Evolutionary conservation across 2,329 filamentous ascomycete genomes (phyloP), one percentile per base, ranked within the genome.

Genomic region (Botrytis elliptica): DNA sequence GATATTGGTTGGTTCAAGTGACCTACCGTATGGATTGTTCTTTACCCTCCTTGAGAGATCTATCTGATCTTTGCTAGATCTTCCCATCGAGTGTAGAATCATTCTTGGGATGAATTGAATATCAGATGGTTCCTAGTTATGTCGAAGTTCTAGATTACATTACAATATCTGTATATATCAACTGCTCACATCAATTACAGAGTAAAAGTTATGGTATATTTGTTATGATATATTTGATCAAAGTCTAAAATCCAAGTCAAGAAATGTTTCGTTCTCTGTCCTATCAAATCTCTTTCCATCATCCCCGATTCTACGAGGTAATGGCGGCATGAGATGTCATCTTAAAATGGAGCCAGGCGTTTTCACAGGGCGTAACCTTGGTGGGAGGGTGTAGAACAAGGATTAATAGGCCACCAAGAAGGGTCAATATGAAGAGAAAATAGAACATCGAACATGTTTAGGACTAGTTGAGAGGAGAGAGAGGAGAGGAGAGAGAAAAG

Each of bases 281-380:
- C 33, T 62, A 62, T 62, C 59, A 38, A 1, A 38, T 7, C 36
- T 52, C 46, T 52, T 12, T 38, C 33, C 20, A 60, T 60, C 33
- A 12, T 33, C 38, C 33, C 33, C 36, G 36, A 38, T 22, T 16
- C 14, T 4, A 6, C 49, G 25, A 52, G 49, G 49, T 65, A 46
- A 65, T 44, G 8, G 62, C 62, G 62, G 62, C 40, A 65, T 65
- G 62, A 46, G 40, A 46, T 65, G n/a, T 65, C 40, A 46, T 52
- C 62, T 29, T 46, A 63, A 46, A 65, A 44, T 65, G 62, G 62
- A 46, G 62, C 14, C 7, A 22, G n/a, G 62, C n/a, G 46, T 65
- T 42, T 29, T 65, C 40, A 8, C 40, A 65, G 62, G 62, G 62
- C 40, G 62, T 65, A 65, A 65, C 62, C 62, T 65, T 7, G n/a